These are phyloP conservation scores for Setaria viridis DNA, from an alignment of 202 grass and related monocot species.

Conservation along the genomic window DNA sequence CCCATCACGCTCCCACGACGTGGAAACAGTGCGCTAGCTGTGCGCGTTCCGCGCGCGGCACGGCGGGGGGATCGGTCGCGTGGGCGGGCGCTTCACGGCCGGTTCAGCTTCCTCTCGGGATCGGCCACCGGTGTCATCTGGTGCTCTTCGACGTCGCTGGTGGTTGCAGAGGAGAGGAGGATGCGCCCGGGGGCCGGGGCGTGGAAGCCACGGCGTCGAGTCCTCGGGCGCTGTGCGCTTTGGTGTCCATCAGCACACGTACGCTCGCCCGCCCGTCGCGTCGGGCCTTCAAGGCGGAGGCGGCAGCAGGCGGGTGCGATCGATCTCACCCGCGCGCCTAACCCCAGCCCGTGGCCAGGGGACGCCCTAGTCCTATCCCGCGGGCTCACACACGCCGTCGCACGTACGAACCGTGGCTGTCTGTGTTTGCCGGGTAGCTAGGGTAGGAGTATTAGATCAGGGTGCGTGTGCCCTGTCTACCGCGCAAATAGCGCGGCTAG, in stretches of 20 bases:
- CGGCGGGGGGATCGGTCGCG: too few species aligned
- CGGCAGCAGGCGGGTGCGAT: not conserved
- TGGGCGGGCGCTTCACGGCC: too few species aligned
- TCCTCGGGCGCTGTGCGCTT: too few species aligned
- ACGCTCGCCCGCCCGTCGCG: not conserved
- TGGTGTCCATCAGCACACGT: not conserved
- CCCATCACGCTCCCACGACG: not conserved
- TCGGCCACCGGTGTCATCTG: not conserved
- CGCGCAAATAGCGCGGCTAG: too few species aligned
- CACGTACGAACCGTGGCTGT: not conserved
- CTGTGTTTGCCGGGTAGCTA: not conserved
- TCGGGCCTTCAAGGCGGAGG: slow-evolving; percentile 10
- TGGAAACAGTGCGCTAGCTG: not conserved
- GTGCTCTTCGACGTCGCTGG: not conserved
- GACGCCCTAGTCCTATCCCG: not conserved
- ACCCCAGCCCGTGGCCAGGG: not conserved
- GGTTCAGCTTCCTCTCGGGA: not conserved
- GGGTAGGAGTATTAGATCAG: not conserved
- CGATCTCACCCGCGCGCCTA: slow-evolving; percentile 13
- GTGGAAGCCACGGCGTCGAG: slow-evolving; percentile 2
- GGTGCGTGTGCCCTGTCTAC: not conserved
- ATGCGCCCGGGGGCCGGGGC: not conserved
- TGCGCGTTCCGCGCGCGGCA: not conserved
- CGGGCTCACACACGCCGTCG: not conserved
- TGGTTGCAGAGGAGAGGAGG: not conserved